phyloP scores from a whole-genome alignment of 2,329 filamentous ascomycete species.

The Claviceps sp. region DNA sequence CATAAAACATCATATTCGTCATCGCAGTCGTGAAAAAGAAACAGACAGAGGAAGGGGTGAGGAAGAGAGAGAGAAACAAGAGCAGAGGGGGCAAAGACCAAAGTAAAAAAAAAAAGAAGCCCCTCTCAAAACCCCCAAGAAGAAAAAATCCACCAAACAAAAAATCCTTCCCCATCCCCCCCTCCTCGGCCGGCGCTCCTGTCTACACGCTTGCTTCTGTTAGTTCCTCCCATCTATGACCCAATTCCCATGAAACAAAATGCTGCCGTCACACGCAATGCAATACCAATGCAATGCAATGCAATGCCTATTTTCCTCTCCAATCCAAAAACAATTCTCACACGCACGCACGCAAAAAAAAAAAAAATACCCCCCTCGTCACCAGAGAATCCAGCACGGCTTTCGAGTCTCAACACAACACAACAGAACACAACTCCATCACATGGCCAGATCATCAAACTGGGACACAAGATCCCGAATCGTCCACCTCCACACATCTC shows the following conservation, averaged over 20 bases:
- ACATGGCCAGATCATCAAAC: conserved; percentile 21
- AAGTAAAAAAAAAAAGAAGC: not conserved
- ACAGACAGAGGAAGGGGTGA: not conserved
- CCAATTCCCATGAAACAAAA: too few species aligned
- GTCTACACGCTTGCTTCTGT: too few species aligned
- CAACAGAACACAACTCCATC: not conserved
- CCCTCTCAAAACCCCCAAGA: not conserved
- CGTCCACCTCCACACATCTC: conserved; percentile 64
- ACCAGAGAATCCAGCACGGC: not conserved
- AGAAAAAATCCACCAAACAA: too few species aligned
- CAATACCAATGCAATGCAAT: too few species aligned
- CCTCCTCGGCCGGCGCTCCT: too few species aligned
- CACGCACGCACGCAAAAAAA: not conserved
- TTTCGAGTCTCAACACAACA: not conserved
- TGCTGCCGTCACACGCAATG: too few species aligned
- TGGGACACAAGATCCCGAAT: conserved; percentile 46
- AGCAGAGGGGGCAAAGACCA: too few species aligned
- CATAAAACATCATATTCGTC: conserved; percentile 7
- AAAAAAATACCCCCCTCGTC: not conserved
- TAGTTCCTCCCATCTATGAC: too few species aligned
- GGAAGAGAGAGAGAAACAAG: not conserved
- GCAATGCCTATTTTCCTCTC: too few species aligned
- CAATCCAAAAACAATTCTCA: too few species aligned
- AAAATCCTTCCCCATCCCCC: too few species aligned
- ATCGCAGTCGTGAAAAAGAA: conserved; percentile 5